Base-by-base conservation (phyloP, 2,329 filamentous ascomycete genomes). In the Acrocalymma vagum region DNA sequence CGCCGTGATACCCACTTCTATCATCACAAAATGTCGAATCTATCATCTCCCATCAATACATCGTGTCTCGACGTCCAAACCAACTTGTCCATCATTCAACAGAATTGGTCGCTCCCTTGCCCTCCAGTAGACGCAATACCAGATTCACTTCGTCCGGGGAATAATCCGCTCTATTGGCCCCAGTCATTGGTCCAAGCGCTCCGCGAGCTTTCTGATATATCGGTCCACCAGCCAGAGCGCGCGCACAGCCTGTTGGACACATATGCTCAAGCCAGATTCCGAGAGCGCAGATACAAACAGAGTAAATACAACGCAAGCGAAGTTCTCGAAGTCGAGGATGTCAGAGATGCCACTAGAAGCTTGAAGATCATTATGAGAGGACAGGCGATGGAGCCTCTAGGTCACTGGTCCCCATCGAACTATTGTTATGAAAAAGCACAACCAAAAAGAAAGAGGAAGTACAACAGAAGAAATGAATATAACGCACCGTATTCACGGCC, bases 331-430 rank as follows among this genome's bases (percentile, higher is more conserved):
- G 37, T 52, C 1, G 16, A 11, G 5, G 51, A 55, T 33, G 43
- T 53, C 2, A 33, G 42, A 8, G 39, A 53, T n/a, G 51, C 51
- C 2, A 45, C 39, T 14, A 29, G 29, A n/a, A 55, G 51, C 21
- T 30, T 39, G 3, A 16, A 28, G 10, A 37, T 25, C 6, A 55
- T 55, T 45, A 48, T 20, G 6, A 30, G 17, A 24, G 47, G 45
- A 0, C 25, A 34, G 10, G 37, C 42, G 6, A 37, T 47, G 36
- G 33, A 43, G 5, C 9, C 9, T 30, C 15, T 5, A 5, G 13
- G 16, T 5, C 28, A 13, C 11, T 30, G 11, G n/a, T 11, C 6
- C 11, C 9, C 10, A 5, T 17, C 5, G 4, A 16, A 30, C 28
- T 6, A 15, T 15, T 17, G 6, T 17, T 30, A 9, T 17, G 5